Evolutionary conservation across 2,329 filamentous ascomycete genomes (phyloP), one percentile per base, ranked within the genome.

Genomic region (Talaromyces pinophilus): DNA sequence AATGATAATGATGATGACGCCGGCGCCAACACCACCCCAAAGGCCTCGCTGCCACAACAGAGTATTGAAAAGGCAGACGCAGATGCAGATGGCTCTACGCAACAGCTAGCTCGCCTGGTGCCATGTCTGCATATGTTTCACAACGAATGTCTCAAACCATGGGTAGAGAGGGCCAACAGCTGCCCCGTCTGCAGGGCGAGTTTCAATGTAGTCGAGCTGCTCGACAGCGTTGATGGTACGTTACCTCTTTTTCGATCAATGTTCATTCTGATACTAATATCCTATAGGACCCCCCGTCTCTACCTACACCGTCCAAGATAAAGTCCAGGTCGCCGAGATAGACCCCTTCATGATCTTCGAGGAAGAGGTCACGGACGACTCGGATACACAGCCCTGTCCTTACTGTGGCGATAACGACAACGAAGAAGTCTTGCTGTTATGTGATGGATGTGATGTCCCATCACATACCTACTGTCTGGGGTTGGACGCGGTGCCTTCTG

Each of bases 121-220:
- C 90, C 92, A 57, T 99, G 95, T 80, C 91, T 92, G 67, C 96
- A 99, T 83, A 87, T 93, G 72, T 84, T 99, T 72, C 95, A 99
- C 81, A 90, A 99, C 81, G 88, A 90, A 62, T 99, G 95, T 79
- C 85, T 99, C 71, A 90, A 91, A 72, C 92, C 93, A 72, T 99
- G 95, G 95, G 92, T 94, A 55, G 92, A 96, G 80, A 91, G 96
- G 78, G 94, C 95, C 70, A 99, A 98, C 80, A 97, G 93, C 77
- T 99, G 95, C 79, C 95, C 95, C 55, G 97, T 99, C 78, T 99
- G 95, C 81, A 91, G 95, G 71, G 91, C 92, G 73, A 88, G 86
- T 69, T 98, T 99, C 82, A 94, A 98, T 79, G 82, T 90, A 72
- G 93, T 99, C 71, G 88, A 95, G 76, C 88, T 99, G 68, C 90